Percentiles rank a stretch among this genome's conserved stretches.
Evolutionary conservation across 2,329 filamentous ascomycete species (phyloP).

Genomic region (Claviceps capensis): DNA sequence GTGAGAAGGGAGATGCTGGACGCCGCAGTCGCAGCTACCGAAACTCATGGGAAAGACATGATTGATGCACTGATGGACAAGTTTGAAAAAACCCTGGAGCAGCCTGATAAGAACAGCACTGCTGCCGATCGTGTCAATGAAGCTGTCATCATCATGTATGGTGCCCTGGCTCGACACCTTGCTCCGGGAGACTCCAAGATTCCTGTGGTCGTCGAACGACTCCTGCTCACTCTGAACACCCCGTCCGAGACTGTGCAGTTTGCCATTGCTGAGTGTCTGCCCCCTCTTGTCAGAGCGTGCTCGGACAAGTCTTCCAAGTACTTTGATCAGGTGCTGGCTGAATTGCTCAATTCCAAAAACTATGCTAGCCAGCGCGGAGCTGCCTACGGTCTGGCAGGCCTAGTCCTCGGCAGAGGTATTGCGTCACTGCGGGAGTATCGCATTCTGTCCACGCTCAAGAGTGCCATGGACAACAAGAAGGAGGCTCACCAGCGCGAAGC

Average conservation of each 20-base stretch:
- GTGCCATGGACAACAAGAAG: constrained; percentile 89
- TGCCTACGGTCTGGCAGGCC: constrained; percentile 84
- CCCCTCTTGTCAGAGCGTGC: constrained; percentile 75
- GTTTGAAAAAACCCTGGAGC: constrained; percentile 79
- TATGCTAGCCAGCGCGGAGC: constrained; percentile 89
- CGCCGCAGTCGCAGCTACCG: constrained; percentile 69
- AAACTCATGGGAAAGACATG: constrained; percentile 64
- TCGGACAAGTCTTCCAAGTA: constrained; percentile 67
- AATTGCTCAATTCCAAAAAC: constrained; percentile 73
- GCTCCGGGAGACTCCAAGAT: constrained; percentile 75
- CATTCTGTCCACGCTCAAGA: constrained; percentile 67
- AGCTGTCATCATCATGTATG: constrained; percentile 94
- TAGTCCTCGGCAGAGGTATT: constrained; percentile 80
- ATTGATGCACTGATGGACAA: constrained; percentile 86
- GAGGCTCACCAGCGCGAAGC: constrained; percentile 80
- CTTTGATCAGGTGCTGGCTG: constrained; percentile 65
- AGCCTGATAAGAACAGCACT: constrained; percentile 67
- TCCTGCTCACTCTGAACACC: constrained; percentile 78
- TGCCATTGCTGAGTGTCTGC: constrained; percentile 85
- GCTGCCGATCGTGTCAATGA: constrained; percentile 86
- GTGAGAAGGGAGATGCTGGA: constrained; percentile 89
- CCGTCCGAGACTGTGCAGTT: constrained; percentile 96
- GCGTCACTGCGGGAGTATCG: constrained; percentile 70
- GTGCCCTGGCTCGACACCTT: constrained; percentile 80
- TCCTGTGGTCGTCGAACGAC: constrained; percentile 72